Evolutionary conservation across 2,329 filamentous ascomycete genomes (phyloP).

Genomic region (Plectosphaerella cucumerina): DNA sequence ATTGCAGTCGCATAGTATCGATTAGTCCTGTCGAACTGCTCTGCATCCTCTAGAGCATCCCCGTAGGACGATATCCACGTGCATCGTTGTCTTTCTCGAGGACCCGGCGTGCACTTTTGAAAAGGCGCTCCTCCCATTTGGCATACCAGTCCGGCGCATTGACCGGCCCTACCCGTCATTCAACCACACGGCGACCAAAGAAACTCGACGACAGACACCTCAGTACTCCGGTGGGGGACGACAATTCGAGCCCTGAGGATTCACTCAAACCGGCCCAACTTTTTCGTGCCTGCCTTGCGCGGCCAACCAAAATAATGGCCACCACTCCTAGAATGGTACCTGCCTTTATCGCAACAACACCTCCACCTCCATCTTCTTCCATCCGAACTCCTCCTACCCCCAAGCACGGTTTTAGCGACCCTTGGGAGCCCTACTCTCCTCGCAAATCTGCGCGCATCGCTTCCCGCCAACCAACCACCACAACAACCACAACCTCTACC

Average conservation of each 20-base stretch:
- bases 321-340: conserved; percentile 26
- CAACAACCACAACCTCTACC: no score
- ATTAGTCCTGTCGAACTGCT: neutral
- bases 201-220: no score
- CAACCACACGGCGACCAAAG: no score
- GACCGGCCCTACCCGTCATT: no score
- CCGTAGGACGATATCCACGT: no score
- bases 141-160: no score
- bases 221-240: neutral
- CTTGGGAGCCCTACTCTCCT: conserved; percentile 69
- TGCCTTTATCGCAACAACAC: conserved; percentile 43
- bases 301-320: conserved; percentile 6
- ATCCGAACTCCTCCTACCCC: conserved; percentile 67
- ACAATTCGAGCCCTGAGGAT: neutral
- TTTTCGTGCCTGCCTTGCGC: neutral
- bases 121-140: no score
- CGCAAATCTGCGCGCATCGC: conserved; percentile 65
- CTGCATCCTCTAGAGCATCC: no score
- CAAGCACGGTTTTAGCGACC: conserved; percentile 61
- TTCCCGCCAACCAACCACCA: conserved; percentile 34
- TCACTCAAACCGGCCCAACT: neutral
- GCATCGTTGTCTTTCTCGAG: no score
- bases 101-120: no score
- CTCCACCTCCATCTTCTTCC: conserved; percentile 49
- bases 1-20: neutral